These are phyloP conservation scores for Daucus carota DNA, from an alignment of 129 eudicot genomes.

Conservation along the genomic window DH1_v3.0 NC_030387.2:39791001-39791500, in stretches of 20 bases:
- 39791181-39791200: constrained; percentile 37
- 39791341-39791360: too few relatives aligned
- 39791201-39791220: constrained; percentile 42
- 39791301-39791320: not conserved
- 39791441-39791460: too few relatives aligned
- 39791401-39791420: too few relatives aligned
- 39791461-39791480: too few relatives aligned
- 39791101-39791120: constrained; percentile 37
- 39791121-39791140: constrained; percentile 60
- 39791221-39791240: constrained; percentile 30
- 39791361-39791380: too few relatives aligned
- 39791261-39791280: not conserved
- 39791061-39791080: not conserved
- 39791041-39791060: not conserved
- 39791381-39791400: too few relatives aligned
- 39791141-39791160: constrained; percentile 62
- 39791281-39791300: not conserved
- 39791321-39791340: too few relatives aligned
- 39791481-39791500: too few relatives aligned
- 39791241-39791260: too few relatives aligned
- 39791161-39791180: constrained; percentile 49
- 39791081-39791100: not conserved
- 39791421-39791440: too few relatives aligned
- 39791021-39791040: constrained; percentile 2
- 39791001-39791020: constrained; percentile 26